Evolutionary conservation across 345 rosid genomes (phyloP), one percentile per base, ranked within the genome.

Genomic region (Eucalyptus fibrosa): DNA sequence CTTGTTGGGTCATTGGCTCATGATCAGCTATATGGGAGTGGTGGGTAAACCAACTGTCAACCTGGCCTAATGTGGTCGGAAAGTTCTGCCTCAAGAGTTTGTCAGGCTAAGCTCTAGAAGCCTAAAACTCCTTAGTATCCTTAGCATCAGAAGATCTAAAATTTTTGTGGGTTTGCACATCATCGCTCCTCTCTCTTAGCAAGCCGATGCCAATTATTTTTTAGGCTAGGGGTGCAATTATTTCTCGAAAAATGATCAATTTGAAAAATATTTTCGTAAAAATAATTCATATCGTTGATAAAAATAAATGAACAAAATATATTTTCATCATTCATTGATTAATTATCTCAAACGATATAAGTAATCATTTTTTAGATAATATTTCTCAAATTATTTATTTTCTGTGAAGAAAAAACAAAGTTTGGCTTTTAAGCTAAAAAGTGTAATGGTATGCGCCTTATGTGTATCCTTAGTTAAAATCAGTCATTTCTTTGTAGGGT

Each of bases 221-320:
- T 65, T 3, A 65, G 72, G 72, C 19, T 65, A 15, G 1, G 59
- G 56, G 56, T 19, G 56, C 2, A 1, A 19, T 53, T 53, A 0
- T 53, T 19, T 53, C 10, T 53, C 0, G 0, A 53, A 19, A 53
- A 53, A 53, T 3, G 59, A 53, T 19, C 26, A 53, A 21, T 53
- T 53, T 53, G 5, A 53, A 21, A 53, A 53, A 21, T 53, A 53
- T 53, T 53, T 53, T 53, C 0, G 2, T 53, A 21, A 53, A 53
- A 53, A 53, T 21, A 53, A 53, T 53, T 53, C 26, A 53, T 8
- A 53, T 53, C 2, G 0, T 1, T 53, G 2, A 53, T 19, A 53
- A 21, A 21, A 53, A 53, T 21, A 53, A 53, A 8, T 53, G 2
- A 53, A 1, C 1, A 0, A 53, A 21, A 21, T 53, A 19, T 53